A percentile compares a stretch with the other conserved stretches of the same genome.
These are phyloP conservation scores for Hyaloperonospora brassicae DNA, from an alignment of 352 stramenopile species.

Conservation along the genomic window DNA sequence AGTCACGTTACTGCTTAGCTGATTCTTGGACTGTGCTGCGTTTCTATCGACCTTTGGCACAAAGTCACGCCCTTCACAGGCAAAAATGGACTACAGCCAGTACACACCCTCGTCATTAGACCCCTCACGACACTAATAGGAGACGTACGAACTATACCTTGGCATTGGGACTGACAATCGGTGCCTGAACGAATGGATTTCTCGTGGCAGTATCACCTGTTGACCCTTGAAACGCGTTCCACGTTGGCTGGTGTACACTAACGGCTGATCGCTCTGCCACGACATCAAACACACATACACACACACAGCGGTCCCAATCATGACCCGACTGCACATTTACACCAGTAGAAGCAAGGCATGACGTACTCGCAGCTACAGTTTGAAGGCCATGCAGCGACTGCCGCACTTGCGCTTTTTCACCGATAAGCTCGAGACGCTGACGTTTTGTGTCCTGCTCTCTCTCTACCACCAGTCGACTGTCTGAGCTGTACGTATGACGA, in stretches of 20 bases:
- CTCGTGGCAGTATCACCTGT: slow-evolving; percentile 35
- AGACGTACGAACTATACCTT: slow-evolving; percentile 9
- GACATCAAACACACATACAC: neutral
- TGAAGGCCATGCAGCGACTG: slow-evolving; percentile 50
- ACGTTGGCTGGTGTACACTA: slow-evolving; percentile 37
- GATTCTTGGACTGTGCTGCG: slow-evolving; percentile 35
- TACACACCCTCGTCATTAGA: neutral
- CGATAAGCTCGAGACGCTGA: slow-evolving; percentile 40
- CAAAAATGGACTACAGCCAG: slow-evolving; percentile 27
- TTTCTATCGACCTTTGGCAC: slow-evolving; percentile 28
- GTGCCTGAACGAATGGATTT: slow-evolving; percentile 45
- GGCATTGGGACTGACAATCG: slow-evolving; percentile 24
- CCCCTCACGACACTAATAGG: neutral
- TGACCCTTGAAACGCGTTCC: slow-evolving; percentile 44
- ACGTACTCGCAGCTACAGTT: slow-evolving; percentile 34
- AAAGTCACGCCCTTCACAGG: slow-evolving; percentile 27
- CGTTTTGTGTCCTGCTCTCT: slow-evolving; percentile 48
- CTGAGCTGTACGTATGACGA: slow-evolving; percentile 50
- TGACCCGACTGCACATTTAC: slow-evolving; percentile 1
- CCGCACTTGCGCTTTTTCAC: slow-evolving; percentile 54
- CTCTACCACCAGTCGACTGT: slow-evolving; percentile 47
- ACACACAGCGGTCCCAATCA: neutral
- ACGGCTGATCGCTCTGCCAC: slow-evolving; percentile 32
- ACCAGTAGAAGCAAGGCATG: neutral
- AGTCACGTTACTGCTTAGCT: slow-evolving; percentile 32